Evolutionary conservation across 75 land plant species (phyloP), one percentile per base, ranked within the genome.

Genomic region (Larix kaempferi): DNA sequence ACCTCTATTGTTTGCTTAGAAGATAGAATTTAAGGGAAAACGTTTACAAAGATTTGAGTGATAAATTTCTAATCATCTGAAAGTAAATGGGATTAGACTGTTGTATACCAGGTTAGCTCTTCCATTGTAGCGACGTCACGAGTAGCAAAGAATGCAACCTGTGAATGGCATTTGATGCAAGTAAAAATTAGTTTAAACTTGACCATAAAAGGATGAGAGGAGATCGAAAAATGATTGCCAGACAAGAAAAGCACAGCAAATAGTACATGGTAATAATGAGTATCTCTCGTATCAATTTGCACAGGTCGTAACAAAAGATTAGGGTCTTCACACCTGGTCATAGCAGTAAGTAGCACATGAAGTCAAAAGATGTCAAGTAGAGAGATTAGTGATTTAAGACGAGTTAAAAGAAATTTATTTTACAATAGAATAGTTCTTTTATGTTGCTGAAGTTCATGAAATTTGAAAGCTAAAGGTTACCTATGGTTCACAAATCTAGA

Each of bases 401-500:
- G 14, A 69, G 37, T 37, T 19, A 37, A 35, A 64, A 29, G 3
- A 17, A 21, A 33, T 39, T 6, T 67, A 37, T 69, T 69, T 69
- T 69, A 41, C 6, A 39, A 37, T 49, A 1, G 35, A 69, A 12
- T 12, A 41, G n/a, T 12, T 6, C 49, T 41, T 41, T 41, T 23
- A 69, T 39, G 10, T n/a, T 56, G 54, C 54, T 49, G 10, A 49
- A 49, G 54, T 74, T 74, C 33, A 55, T 5, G 13, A 54, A 41
- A 26, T 74, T 74, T n/a, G 54, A 55, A 26, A 59, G 54, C 12
- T 1, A 10, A 0, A 49, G 54, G 13, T 41, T 74, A 80, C 84
- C 84, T 79, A 39, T 82, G 84, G 67, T 82, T 82, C n/a, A 82
- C 73, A 56, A 82, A 82, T 57, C 84, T 73, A 12, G 84, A 80